Evolutionary conservation across 169 alveolate species (phyloP).

Genomic region (Plasmodium inui): DNA sequence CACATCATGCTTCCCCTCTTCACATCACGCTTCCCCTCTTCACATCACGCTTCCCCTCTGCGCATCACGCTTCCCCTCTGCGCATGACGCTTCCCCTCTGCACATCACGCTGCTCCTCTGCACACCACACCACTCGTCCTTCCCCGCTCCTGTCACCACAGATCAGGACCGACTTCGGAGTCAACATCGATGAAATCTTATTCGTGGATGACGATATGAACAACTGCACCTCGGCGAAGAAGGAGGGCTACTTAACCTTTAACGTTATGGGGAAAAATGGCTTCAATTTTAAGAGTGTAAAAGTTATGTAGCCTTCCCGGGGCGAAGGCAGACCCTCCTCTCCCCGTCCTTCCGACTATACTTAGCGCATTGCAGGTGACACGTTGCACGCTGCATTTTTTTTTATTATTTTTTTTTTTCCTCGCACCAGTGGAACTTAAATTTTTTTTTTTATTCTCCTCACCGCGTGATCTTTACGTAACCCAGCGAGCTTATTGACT

Average conservation of each 20-base stretch:
- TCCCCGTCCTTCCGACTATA: no score
- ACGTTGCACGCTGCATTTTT: background rate
- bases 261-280: constrained; percentile 69
- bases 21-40: background rate
- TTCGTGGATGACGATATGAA: constrained; percentile 62
- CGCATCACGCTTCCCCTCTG: no score
- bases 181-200: constrained; percentile 29
- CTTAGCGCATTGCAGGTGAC: background rate
- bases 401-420: no score
- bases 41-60: background rate
- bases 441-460: no score
- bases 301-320: constrained; percentile 6
- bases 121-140: background rate
- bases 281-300: constrained; percentile 32
- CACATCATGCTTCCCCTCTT: background rate
- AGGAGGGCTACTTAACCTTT: constrained; percentile 58
- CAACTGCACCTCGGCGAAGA: constrained; percentile 43
- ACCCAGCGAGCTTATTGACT: no score
- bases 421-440: background rate
- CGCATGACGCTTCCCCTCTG: no score
- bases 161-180: constrained; percentile 41
- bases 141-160: background rate
- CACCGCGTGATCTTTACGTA: background rate
- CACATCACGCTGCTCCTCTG: background rate
- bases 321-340: background rate